Conservation (phyloP, 495 filamentous ascomycete genomes). For the Aspergillus heteromorphus region DNA sequence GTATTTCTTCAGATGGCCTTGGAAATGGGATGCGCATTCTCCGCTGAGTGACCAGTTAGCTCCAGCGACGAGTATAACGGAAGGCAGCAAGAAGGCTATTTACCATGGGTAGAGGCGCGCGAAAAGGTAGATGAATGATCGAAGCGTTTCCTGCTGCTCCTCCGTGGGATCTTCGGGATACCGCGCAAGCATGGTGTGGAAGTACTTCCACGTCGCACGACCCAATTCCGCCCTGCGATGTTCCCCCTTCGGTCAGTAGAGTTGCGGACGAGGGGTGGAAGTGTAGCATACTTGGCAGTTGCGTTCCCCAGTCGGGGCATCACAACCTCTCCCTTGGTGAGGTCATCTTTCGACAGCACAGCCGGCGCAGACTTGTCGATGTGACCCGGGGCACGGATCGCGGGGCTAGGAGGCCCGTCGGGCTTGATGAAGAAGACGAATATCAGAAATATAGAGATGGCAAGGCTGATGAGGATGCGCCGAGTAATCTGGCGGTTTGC, state of each 20-base stretch:
- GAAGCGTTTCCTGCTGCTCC: constrained; percentile 79
- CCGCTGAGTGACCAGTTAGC: constrained; percentile 49
- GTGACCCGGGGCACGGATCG: constrained; percentile 39
- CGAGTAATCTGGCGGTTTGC: constrained; percentile 39
- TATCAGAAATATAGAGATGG: constrained; percentile 30
- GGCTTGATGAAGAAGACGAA: constrained; percentile 39
- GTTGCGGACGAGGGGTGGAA: neutral
- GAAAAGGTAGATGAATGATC: constrained; percentile 83
- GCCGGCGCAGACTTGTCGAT: constrained; percentile 26
- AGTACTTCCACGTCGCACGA: constrained; percentile 82
- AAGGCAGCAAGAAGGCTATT: neutral
- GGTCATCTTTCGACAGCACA: constrained; percentile 27
- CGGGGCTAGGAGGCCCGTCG: constrained; percentile 37
- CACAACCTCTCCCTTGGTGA: constrained; percentile 72
- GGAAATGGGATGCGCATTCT: constrained; percentile 91
- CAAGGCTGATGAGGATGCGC: constrained; percentile 33
- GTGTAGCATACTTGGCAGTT: constrained; percentile 56
- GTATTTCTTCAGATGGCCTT: constrained; percentile 69
- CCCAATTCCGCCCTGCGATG: constrained; percentile 72
- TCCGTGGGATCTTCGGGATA: constrained; percentile 81
- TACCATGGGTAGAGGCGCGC: constrained; percentile 86
- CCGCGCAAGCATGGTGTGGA: constrained; percentile 92
- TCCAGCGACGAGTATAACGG: neutral
- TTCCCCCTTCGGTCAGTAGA: constrained; percentile 2
- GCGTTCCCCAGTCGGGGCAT: constrained; percentile 90